Conservation (phyloP, 2,329 filamentous ascomycete species). For the Helicocarpus griseus region DNA sequence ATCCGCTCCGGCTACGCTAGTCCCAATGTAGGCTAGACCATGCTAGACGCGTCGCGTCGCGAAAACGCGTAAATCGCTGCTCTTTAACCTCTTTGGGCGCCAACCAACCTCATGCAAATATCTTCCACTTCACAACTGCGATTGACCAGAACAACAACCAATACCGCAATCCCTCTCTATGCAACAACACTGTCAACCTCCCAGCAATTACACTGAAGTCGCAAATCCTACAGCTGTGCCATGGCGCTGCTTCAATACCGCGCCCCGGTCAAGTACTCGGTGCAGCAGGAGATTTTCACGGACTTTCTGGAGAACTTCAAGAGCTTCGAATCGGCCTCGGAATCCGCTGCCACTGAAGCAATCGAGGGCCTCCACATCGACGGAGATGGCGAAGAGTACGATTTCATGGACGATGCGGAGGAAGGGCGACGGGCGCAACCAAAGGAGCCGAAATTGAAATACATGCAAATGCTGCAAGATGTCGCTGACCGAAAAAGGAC, state of each 20-base stretch:
- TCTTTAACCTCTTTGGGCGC: background rate
- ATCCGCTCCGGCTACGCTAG: conserved; percentile 22
- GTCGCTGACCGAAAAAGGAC: conserved; percentile 69
- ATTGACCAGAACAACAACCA: background rate
- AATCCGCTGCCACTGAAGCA: conserved; percentile 56
- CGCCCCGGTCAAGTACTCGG: conserved; percentile 74
- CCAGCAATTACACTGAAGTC: background rate
- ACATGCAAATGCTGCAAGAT: conserved; percentile 77
- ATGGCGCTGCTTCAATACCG: conserved; percentile 83
- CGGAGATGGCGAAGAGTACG: conserved; percentile 84
- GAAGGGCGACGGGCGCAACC: conserved; percentile 38
- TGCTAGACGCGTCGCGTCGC: conserved; percentile 10
- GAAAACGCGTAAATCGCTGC: background rate
- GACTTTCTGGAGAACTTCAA: conserved; percentile 86
- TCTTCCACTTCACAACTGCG: background rate
- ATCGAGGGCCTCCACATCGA: conserved; percentile 77
- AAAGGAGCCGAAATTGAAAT: conserved; percentile 64
- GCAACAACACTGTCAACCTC: background rate
- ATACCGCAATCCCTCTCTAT: background rate
- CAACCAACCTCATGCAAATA: background rate
- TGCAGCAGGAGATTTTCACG: conserved; percentile 72
- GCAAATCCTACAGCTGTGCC: conserved; percentile 16
- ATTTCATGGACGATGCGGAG: conserved; percentile 79
- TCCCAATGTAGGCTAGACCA: conserved; percentile 11
- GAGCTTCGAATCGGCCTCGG: conserved; percentile 48